Percentiles rank a stretch among this genome's conserved stretches.
Conservation (phyloP, 2,329 filamentous ascomycete genomes). For the Lizonia empirigonia region DNA sequence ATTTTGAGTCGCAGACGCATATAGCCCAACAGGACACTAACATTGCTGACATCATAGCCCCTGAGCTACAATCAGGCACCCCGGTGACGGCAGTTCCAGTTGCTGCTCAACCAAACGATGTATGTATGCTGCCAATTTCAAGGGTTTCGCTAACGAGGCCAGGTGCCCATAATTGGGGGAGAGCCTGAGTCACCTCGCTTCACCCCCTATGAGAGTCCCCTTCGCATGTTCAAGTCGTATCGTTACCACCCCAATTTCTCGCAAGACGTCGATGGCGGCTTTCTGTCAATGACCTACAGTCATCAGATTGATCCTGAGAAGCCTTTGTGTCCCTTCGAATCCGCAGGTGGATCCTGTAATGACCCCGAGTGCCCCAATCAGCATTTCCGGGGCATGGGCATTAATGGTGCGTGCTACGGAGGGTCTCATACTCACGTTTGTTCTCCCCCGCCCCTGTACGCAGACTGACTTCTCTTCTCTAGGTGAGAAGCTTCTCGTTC, state of each 20-base stretch:
- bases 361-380: slow-evolving; percentile 75
- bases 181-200: slow-evolving; percentile 42
- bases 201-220: slow-evolving; percentile 79
- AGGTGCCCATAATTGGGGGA: slow-evolving; percentile 22
- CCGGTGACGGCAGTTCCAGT: slow-evolving; percentile 5
- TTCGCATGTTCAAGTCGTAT: slow-evolving; percentile 83
- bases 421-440: slow-evolving; percentile 22
- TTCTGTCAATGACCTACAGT: slow-evolving; percentile 91
- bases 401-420: slow-evolving; percentile 71
- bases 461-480: slow-evolving; percentile 47
- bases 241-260: slow-evolving; percentile 84
- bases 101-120: slow-evolving; percentile 17
- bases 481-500: slow-evolving; percentile 77
- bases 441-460: slow-evolving; percentile 42
- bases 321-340: slow-evolving; percentile 77
- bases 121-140: slow-evolving; percentile 22
- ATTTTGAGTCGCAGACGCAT: slow-evolving; percentile 9
- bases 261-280: slow-evolving; percentile 72
- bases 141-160: slow-evolving; percentile 23
- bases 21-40: slow-evolving; percentile 18
- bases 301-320: slow-evolving; percentile 81
- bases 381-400: slow-evolving; percentile 76
- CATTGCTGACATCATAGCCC: slow-evolving; percentile 48
- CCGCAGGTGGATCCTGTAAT: slow-evolving; percentile 73
- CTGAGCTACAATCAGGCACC: slow-evolving; percentile 44